phyloP scores from a whole-genome alignment of 1,139 yeast species.

The Kodamaea derodonti region DNA sequence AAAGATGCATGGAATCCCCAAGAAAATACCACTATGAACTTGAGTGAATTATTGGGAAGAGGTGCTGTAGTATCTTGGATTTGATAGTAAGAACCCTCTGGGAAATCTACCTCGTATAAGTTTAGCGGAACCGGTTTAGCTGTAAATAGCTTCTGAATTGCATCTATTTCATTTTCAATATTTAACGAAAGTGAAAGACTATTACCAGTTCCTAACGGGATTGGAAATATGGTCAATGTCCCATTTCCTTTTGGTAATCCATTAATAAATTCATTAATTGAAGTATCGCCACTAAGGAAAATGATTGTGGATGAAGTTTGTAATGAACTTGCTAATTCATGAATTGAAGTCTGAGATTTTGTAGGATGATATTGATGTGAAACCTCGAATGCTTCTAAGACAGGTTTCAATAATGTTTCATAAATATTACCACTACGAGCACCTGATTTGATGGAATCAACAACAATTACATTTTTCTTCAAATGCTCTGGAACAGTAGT shows the following conservation, averaged over 20 bases:
- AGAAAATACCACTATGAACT: constrained; percentile 67
- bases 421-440: constrained; percentile 37
- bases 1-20: constrained; percentile 87
- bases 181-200: constrained; percentile 68
- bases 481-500: constrained; percentile 6
- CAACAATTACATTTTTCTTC: constrained; percentile 11
- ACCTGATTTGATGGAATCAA: constrained; percentile 62
- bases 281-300: constrained; percentile 82
- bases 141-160: constrained; percentile 42
- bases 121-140: constrained; percentile 38
- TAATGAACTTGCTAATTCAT: constrained; percentile 25
- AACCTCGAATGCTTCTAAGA: constrained; percentile 35
- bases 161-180: constrained; percentile 31
- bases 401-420: constrained; percentile 38
- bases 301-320: constrained; percentile 40
- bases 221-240: constrained; percentile 35
- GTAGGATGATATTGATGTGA: constrained; percentile 41
- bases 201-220: constrained; percentile 88
- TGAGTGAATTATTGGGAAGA: constrained; percentile 22
- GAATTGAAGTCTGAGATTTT: constrained; percentile 26
- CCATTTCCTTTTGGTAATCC: constrained; percentile 23
- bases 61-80: constrained; percentile 18
- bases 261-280: constrained; percentile 73
- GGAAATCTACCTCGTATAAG: constrained; percentile 52
- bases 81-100: constrained; percentile 36